Evolutionary conservation across 176 grass and related monocot species (phyloP).

Genomic region (Zoysia pacifica): DNA sequence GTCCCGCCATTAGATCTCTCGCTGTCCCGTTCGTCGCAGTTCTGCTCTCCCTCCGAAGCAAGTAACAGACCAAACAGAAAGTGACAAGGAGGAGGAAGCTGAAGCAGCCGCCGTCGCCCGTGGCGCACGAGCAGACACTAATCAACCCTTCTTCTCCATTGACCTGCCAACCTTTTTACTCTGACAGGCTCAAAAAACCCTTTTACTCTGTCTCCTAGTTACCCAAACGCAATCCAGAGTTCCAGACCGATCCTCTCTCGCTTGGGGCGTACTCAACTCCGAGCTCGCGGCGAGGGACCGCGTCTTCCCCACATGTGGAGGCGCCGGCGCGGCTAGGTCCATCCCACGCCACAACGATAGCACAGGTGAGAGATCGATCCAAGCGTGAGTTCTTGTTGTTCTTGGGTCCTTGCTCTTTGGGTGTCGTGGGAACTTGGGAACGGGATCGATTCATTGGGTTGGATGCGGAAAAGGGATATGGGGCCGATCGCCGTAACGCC

Average conservation of each 20-base stretch:
- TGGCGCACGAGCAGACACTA: background rate
- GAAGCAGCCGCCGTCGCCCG: background rate
- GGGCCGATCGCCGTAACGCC: background rate
- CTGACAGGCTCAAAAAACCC: background rate
- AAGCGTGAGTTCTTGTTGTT: slow-evolving; percentile 11
- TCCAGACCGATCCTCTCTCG: background rate
- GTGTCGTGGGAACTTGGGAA: background rate
- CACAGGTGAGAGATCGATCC: slow-evolving; percentile 32
- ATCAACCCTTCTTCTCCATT: slow-evolving; percentile 17
- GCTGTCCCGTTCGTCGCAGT: slow-evolving; percentile 39
- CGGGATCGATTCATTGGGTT: slow-evolving; percentile 31
- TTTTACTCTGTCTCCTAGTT: background rate
- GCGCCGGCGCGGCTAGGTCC: slow-evolving; percentile 20
- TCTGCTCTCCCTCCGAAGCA: slow-evolving; percentile 23
- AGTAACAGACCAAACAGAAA: slow-evolving; percentile 43
- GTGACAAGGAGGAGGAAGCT: slow-evolving; percentile 22
- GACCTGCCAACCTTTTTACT: slow-evolving; percentile 2
- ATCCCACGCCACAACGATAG: background rate
- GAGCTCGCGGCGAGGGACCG: background rate
- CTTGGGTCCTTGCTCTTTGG: background rate
- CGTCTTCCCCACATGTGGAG: slow-evolving; percentile 37
- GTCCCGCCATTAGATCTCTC: slow-evolving; percentile 32
- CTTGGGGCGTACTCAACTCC: slow-evolving; percentile 3
- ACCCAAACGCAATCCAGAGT: background rate
- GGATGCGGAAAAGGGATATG: background rate